These are phyloP conservation scores for Dryadomyces sulphureus DNA, from an alignment of 2,329 filamentous ascomycete genomes.

Conservation along the genomic window DNA sequence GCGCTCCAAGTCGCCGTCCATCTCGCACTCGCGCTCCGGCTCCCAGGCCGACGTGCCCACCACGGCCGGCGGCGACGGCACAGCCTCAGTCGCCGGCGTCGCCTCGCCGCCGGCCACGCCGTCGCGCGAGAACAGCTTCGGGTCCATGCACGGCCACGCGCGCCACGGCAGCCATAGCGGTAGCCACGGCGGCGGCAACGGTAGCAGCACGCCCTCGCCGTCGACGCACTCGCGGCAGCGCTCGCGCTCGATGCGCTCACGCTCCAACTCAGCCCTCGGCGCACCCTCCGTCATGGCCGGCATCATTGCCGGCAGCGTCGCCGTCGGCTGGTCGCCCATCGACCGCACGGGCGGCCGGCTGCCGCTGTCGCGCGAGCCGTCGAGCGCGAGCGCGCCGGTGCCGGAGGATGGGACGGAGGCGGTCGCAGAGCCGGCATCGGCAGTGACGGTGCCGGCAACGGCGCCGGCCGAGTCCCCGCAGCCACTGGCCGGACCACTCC, in stretches of 20 bases:
- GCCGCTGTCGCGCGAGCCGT: conserved; percentile 1
- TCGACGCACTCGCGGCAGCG: conserved; percentile 48
- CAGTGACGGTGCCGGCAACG: background rate
- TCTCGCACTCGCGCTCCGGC: conserved; percentile 46
- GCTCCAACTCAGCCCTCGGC: conserved; percentile 56
- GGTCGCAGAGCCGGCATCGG: background rate
- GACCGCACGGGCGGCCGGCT: conserved; percentile 26
- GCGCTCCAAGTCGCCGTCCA: conserved; percentile 48
- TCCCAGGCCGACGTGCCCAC: conserved; percentile 17
- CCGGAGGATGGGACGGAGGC: background rate
- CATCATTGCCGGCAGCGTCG: conserved; percentile 62
- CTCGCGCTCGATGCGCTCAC: conserved; percentile 40
- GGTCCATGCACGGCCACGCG: conserved; percentile 13
- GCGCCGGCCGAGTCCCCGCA: background rate
- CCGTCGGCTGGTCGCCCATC: conserved; percentile 61
- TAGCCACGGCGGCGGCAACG: background rate
- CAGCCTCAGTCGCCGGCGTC: background rate
- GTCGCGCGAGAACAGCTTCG: conserved; percentile 37
- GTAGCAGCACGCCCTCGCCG: conserved; percentile 18
- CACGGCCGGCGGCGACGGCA: background rate
- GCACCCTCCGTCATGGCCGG: conserved; percentile 73
- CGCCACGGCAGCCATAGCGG: background rate
- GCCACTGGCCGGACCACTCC: too few species aligned
- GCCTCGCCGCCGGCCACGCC: conserved; percentile 43
- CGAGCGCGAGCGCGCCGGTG: background rate